A percentile compares a stretch with the other conserved stretches of the same genome.
Evolutionary conservation across 2,329 filamentous ascomycete species (phyloP).

Genomic region (Lachnellula arida): DNA sequence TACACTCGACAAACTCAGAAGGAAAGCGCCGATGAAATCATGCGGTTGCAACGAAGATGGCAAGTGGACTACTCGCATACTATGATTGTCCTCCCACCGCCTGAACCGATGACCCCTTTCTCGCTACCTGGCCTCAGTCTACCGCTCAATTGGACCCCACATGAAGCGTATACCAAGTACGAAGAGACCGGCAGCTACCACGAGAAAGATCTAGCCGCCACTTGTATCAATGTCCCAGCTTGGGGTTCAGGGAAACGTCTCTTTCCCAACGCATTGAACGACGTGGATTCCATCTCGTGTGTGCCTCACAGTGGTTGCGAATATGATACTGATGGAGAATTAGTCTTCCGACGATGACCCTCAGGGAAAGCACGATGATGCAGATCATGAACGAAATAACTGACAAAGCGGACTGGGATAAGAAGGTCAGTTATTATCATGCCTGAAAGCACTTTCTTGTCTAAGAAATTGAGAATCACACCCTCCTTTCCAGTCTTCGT

Average conservation of each 20-base stretch:
- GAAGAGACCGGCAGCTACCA: background rate
- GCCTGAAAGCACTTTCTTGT: background rate
- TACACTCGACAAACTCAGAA: too few relatives aligned
- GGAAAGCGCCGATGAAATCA: too few relatives aligned
- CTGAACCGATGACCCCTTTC: background rate
- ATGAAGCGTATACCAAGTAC: background rate
- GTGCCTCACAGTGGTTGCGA: background rate
- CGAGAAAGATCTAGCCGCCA: background rate
- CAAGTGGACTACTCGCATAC: background rate
- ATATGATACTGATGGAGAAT: background rate
- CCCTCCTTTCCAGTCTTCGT: background rate
- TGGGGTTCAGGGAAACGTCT: slow-evolving; percentile 1
- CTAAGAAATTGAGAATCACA: background rate
- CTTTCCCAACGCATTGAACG: slow-evolving; percentile 5
- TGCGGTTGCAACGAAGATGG: too few relatives aligned
- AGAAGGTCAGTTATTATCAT: slow-evolving; percentile 16
- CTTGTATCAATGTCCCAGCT: background rate
- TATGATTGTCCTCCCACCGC: background rate
- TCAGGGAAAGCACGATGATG: slow-evolving; percentile 28
- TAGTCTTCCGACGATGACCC: slow-evolving; percentile 1
- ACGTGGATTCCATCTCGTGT: background rate
- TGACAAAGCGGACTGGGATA: slow-evolving; percentile 25
- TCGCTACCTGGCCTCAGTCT: slow-evolving; percentile 14
- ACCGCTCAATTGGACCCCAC: slow-evolving; percentile 12
- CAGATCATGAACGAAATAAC: slow-evolving; percentile 24